Evolutionary conservation across 2,329 filamentous ascomycete species (phyloP), one percentile per base, ranked within the genome.

Genomic region (Colletotrichum kahawae): DNA sequence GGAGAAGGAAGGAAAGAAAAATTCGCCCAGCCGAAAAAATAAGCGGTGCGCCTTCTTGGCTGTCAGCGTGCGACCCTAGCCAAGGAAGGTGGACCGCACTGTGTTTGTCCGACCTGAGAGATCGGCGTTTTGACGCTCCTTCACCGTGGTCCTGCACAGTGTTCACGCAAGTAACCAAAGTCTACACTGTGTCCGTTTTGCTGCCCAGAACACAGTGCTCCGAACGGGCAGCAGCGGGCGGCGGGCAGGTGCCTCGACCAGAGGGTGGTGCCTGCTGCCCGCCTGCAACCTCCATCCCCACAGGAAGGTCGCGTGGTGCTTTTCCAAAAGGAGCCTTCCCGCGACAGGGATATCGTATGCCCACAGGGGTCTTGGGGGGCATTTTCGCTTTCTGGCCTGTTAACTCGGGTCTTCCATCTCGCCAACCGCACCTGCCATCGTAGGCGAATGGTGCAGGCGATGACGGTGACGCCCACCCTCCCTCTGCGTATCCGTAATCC

Each of bases 41-140:
- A 71, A 14, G 71, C 54, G 31, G 71, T 71, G 67, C 67, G 67
- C 60, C 67, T 74, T 51, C 71, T 74, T 74, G 71, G 71, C 71
- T 10, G 36, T 60, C 67, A 66, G 60, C 34, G 29, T 38, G 36
- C 51, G 29, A 62, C 71, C 65, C 59, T 27, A 48, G 29, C 71
- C 67, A 71, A 16, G 31, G 10, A 21, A 21, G 69, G 24, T 71
- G 72, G 68, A 16, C 5, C 72, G 57, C 56, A 72, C 69, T 67
- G 69, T 75, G 72, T 72, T 72, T 67, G 60, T 16, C 68, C 27
- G 63, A 33, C 38, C 29, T 36, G 12, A n/a, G 29, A n/a, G 31
- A 31, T 33, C 29, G 34, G 36, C 34, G 16, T n/a, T 48, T 31
- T 63, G 38, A 31, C 31, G 43, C n/a, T 14, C n/a, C 31, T 66